phyloP scores from a whole-genome alignment of 495 filamentous ascomycete genomes.

The Hypoxylon lienhwacheense region DNA sequence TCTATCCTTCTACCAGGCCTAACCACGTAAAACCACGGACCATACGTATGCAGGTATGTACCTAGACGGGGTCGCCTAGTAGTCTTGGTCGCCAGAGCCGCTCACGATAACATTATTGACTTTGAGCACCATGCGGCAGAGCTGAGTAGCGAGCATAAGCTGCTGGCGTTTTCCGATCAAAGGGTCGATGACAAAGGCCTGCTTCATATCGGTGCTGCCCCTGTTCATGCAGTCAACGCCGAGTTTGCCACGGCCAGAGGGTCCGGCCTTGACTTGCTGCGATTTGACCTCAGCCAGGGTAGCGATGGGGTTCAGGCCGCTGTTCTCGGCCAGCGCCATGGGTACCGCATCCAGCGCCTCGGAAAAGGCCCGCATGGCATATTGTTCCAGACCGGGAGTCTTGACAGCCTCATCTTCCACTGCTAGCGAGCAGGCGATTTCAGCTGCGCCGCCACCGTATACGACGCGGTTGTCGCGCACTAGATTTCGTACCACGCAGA shows the following conservation, averaged over 20 bases:
- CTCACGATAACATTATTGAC: constrained; percentile 96
- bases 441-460: constrained; percentile 96
- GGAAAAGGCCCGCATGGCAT: constrained; percentile 96
- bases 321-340: constrained; percentile 98
- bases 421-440: constrained; percentile 95
- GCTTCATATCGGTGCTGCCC: constrained; percentile 93
- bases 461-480: constrained; percentile 96
- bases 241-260: constrained; percentile 63
- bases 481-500: constrained; percentile 96
- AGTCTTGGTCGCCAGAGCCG: constrained; percentile 89
- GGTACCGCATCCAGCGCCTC: constrained; percentile 93
- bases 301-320: constrained; percentile 91
- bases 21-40: too few species aligned
- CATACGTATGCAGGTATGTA: not conserved
- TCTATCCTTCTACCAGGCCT: too few species aligned
- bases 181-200: constrained; percentile 97
- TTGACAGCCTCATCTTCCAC: constrained; percentile 95
- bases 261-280: constrained; percentile 88
- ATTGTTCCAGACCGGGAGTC: constrained; percentile 95
- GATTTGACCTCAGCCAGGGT: constrained; percentile 94
- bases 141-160: constrained; percentile 90
- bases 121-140: constrained; percentile 99
- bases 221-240: constrained; percentile 98
- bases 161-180: constrained; percentile 97
- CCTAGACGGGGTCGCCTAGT: constrained; percentile 58